phyloP scores from a whole-genome alignment of 768 basidiomycete genomes.

The Kwoniella pini region DNA sequence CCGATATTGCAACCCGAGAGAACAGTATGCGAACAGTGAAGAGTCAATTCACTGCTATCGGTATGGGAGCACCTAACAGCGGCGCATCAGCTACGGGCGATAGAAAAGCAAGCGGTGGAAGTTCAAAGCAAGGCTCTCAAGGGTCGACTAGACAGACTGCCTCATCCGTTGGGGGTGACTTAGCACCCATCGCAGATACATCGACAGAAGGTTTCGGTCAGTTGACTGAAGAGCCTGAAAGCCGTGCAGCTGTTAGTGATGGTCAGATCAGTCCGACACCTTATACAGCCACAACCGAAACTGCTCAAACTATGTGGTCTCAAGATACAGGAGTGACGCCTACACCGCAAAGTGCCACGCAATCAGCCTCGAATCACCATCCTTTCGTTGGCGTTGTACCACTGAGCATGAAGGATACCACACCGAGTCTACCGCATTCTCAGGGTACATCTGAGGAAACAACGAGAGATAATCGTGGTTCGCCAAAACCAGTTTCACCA shows the following conservation, averaged over 20 bases:
- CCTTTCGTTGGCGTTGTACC: slow-evolving; percentile 5
- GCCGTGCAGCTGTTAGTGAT: background rate
- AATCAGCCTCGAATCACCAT: slow-evolving; percentile 12
- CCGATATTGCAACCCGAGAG: slow-evolving; percentile 45
- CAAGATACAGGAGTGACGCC: slow-evolving; percentile 36
- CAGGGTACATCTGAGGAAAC: background rate
- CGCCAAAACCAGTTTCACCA: background rate
- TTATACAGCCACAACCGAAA: slow-evolving; percentile 15
- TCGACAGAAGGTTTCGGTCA: slow-evolving; percentile 26
- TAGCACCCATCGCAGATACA: slow-evolving; percentile 39
- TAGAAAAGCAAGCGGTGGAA: slow-evolving; percentile 24
- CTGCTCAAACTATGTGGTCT: slow-evolving; percentile 33
- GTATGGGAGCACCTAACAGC: background rate
- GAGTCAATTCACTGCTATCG: slow-evolving; percentile 19
- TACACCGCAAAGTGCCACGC: slow-evolving; percentile 14
- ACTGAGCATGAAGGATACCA: slow-evolving; percentile 1
- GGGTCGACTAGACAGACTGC: slow-evolving; percentile 24
- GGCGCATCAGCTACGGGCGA: slow-evolving; percentile 6
- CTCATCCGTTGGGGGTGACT: slow-evolving; percentile 17
- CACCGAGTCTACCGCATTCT: background rate
- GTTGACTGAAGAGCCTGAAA: slow-evolving; percentile 33
- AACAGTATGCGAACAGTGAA: slow-evolving; percentile 41
- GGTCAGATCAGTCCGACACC: background rate
- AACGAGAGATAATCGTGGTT: background rate
- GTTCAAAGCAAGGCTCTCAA: slow-evolving; percentile 39